Evolutionary conservation across 164 flowering plant species (phyloP).

Genomic region (Hamamelis virginiana): DNA sequence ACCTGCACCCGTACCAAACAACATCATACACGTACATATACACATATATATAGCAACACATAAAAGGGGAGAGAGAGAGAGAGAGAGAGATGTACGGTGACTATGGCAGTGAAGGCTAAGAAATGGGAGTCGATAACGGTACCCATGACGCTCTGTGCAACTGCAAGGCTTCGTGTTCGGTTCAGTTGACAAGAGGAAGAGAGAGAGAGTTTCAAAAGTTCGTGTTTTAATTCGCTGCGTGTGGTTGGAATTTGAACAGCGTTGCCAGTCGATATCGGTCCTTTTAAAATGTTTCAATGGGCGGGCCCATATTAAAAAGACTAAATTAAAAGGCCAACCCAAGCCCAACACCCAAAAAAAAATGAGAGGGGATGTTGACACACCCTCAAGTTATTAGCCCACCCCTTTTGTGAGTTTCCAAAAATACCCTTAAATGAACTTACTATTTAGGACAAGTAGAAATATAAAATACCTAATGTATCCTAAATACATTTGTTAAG

Average conservation of each 20-base stretch:
- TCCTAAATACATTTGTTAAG: no score
- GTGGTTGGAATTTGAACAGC: constrained; percentile 15
- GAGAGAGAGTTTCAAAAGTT: no score
- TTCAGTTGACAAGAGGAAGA: background rate
- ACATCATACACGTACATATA: constrained; percentile 1
- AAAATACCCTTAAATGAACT: no score
- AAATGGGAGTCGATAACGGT: constrained; percentile 86
- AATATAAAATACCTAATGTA: no score
- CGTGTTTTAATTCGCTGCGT: background rate
- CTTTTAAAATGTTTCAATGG: no score
- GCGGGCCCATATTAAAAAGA: no score
- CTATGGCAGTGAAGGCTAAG: constrained; percentile 78
- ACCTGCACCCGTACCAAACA: constrained; percentile 38
- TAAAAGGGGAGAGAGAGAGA: background rate
- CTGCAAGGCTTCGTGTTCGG: background rate
- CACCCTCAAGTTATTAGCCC: no score
- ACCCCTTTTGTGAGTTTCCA: no score
- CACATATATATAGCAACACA: background rate
- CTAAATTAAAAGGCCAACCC: no score
- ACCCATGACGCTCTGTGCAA: constrained; percentile 42
- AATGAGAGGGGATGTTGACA: no score
- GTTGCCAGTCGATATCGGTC: background rate
- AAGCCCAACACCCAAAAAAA: no score
- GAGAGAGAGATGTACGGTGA: constrained; percentile 22
- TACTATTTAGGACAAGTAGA: no score